Evolutionary conservation across 2,329 filamentous ascomycete species (phyloP), one percentile per base, ranked within the genome.

Genomic region (Calonectria honghensis): DNA sequence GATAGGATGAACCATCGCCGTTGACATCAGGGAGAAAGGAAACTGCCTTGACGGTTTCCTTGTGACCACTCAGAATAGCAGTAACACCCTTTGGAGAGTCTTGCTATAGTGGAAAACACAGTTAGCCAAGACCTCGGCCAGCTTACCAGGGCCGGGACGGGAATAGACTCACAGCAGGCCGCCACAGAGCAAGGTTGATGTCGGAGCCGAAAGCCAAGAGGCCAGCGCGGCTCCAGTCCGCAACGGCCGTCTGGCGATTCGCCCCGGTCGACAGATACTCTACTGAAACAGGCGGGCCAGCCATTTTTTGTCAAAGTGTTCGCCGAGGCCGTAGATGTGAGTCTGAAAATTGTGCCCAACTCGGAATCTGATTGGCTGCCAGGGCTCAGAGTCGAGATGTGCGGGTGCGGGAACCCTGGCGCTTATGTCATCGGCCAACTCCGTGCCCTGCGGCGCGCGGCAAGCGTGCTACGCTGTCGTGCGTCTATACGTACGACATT

Each of bases 151-250:
- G 54, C 20, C 31, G 13, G 39, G 45, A n/a, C 35, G 59, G 35
- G 45, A 20, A 18, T 64, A 59, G 73, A 86, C 92, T 85, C 89
- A 96, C 95, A 83, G 90, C 85, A 71, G 96, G 96, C 82, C 92
- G 89, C 97, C 97, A 99, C 51, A 98, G 83, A 54, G 96, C 96
- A 79, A 99, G 90, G 85, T 97, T 97, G 79, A 93, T 93, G 85
- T 97, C 95, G 11, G 96, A 94, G 39, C 97, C 97, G 86, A 95
- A 99, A 37, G 96, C 97, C 69, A 99, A 88, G 57, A 96, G 83
- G 13, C 94, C 94, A 76, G 90, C 86, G 27, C 86, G 82, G 82
- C 94, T 92, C 97, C 97, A 99, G 86, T 98, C 96, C 35, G 96
- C 96, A 35, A 95, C 94, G 20, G 94, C 93, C 24, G 96, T 94